These are phyloP conservation scores for Mucor plumbeus DNA, from an alignment of 371 early-diverging fungal genomes.

Conservation along the genomic window DNA sequence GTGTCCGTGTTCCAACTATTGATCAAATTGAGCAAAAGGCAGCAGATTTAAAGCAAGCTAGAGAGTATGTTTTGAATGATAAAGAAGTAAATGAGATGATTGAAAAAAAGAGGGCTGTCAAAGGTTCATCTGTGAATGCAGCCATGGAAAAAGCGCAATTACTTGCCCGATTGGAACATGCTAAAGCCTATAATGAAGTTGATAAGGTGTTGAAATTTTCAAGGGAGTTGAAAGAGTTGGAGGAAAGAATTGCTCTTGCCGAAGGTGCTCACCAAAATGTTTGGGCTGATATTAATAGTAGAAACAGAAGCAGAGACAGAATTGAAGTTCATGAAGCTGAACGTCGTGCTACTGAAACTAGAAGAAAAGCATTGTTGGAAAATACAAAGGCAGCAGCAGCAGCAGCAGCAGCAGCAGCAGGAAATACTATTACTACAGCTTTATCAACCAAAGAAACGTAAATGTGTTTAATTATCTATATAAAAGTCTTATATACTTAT, in stretches of 20 bases:
- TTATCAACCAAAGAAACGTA: constrained; percentile 8
- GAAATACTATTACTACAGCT: not conserved
- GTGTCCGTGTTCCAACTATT: constrained; percentile 50
- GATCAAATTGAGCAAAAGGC: constrained; percentile 62
- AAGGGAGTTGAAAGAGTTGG: constrained; percentile 39
- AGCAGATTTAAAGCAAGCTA: constrained; percentile 62
- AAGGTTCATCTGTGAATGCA: constrained; percentile 49
- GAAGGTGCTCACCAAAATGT: constrained; percentile 43
- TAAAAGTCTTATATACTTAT: not conserved
- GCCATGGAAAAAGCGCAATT: constrained; percentile 63
- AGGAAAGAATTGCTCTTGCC: constrained; percentile 33
- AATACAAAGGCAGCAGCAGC: constrained; percentile 25
- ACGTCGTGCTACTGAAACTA: constrained; percentile 28
- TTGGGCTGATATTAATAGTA: constrained; percentile 60
- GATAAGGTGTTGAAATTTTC: constrained; percentile 33
- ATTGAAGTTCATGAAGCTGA: constrained; percentile 49
- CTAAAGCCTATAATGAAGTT: constrained; percentile 39
- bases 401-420: not conserved
- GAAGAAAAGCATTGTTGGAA: constrained; percentile 36
- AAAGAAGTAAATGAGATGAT: constrained; percentile 68
- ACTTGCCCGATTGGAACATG: constrained; percentile 42
- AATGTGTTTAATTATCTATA: not conserved
- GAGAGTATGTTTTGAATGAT: constrained; percentile 69
- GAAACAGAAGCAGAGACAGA: constrained; percentile 47
- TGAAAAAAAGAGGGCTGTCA: constrained; percentile 59